A percentile compares a stretch with the other conserved stretches of the same genome.
Evolutionary conservation across 2,329 filamentous ascomycete genomes (phyloP).

Genomic region (Atkinsonella texensis): DNA sequence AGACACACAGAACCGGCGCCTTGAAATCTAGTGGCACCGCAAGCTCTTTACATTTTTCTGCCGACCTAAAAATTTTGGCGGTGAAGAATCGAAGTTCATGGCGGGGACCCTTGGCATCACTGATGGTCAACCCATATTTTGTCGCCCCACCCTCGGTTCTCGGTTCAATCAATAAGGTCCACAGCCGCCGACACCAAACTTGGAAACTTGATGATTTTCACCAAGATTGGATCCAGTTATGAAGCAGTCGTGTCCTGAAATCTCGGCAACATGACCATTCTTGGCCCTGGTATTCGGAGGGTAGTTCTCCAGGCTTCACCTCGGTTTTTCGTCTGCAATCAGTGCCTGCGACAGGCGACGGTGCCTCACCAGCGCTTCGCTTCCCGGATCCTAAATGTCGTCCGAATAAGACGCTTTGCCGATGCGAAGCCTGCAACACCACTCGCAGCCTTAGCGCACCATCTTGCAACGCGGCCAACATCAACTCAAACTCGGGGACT

Average conservation of each 20-base stretch:
- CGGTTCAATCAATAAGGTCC: no score
- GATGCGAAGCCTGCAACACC: constrained; percentile 20
- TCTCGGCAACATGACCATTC: constrained; percentile 24
- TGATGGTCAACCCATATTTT: constrained; percentile 18
- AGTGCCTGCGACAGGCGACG: constrained; percentile 28
- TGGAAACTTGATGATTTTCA: not conserved
- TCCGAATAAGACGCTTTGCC: constrained; percentile 28
- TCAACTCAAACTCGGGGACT: constrained; percentile 10
- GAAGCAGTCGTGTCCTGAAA: not conserved
- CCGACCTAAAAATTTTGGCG: constrained; percentile 18
- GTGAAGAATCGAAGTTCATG: constrained; percentile 13
- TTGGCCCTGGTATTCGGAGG: constrained; percentile 30
- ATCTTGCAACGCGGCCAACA: constrained; percentile 14
- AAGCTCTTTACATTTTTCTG: constrained; percentile 17
- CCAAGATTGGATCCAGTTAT: no score
- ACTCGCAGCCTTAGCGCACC: constrained; percentile 15
- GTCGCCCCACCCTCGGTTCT: not conserved
- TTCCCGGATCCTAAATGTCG: constrained; percentile 27
- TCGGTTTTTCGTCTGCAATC: constrained; percentile 34
- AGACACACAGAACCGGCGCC: not conserved
- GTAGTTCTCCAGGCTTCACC: constrained; percentile 26
- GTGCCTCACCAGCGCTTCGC: constrained; percentile 17
- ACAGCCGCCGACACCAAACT: not conserved
- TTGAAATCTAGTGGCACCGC: not conserved
- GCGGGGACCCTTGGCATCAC: constrained; percentile 14